Conservation (phyloP, 2,329 filamentous ascomycete species). For the Arthrinium puccinioides region DNA sequence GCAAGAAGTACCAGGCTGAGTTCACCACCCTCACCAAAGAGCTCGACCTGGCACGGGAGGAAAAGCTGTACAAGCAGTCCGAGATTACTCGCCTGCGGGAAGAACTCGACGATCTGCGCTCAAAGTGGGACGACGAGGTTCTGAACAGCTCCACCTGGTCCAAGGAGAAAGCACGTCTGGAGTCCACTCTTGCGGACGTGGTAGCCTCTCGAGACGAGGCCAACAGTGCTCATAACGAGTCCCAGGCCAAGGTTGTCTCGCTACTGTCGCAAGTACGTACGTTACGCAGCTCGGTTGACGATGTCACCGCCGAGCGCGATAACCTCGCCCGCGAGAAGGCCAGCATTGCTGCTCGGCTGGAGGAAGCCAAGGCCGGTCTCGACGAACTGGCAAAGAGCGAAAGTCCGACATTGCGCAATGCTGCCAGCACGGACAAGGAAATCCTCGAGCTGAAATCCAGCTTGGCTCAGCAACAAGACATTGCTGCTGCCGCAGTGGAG, state of each 20-base stretch:
- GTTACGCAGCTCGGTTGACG: slow-evolving; percentile 78
- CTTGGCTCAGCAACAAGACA: slow-evolving; percentile 88
- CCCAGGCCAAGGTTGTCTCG: slow-evolving; percentile 85
- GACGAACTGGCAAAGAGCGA: slow-evolving; percentile 83
- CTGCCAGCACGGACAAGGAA: slow-evolving; percentile 81
- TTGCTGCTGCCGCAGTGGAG: slow-evolving; percentile 83
- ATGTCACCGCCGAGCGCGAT: slow-evolving; percentile 79
- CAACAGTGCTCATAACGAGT: slow-evolving; percentile 86
- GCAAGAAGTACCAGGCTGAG: slow-evolving; percentile 94
- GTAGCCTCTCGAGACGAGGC: slow-evolving; percentile 91
- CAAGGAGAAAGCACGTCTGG: slow-evolving; percentile 90
- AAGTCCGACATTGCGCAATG: slow-evolving; percentile 81
- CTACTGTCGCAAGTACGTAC: slow-evolving; percentile 83
- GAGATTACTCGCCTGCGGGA: slow-evolving; percentile 88
- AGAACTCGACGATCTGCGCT: slow-evolving; percentile 87
- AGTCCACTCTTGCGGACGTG: slow-evolving; percentile 82
- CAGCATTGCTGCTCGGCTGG: slow-evolving; percentile 73
- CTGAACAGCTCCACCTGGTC: slow-evolving; percentile 97
- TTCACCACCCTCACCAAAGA: slow-evolving; percentile 86
- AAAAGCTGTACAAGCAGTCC: slow-evolving; percentile 74
- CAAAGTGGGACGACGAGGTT: slow-evolving; percentile 97
- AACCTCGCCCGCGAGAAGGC: slow-evolving; percentile 82
- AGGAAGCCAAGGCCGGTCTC: slow-evolving; percentile 80
- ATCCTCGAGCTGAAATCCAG: slow-evolving; percentile 82
- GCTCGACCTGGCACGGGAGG: slow-evolving; percentile 87